Conservation (phyloP, 768 basidiomycete species). For the Tylopilus felleus region DNA sequence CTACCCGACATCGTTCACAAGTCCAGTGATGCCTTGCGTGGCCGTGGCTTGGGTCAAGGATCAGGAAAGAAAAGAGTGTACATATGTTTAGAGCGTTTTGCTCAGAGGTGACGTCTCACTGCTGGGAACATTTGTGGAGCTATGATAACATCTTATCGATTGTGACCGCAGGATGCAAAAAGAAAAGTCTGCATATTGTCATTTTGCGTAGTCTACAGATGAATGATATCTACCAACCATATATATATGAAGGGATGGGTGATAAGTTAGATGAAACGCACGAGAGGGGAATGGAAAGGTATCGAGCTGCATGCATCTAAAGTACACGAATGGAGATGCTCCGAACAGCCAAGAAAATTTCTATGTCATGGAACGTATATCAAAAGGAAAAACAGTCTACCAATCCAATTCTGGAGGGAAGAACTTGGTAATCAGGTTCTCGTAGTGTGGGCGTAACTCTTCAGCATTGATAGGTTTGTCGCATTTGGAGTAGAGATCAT, state of each 20-base stretch:
- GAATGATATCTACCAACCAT: constrained; percentile 1
- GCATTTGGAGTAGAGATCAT: constrained; percentile 90
- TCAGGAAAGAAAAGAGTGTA: neutral
- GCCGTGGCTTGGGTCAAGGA: neutral
- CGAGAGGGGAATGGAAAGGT: neutral
- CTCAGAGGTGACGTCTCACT: neutral
- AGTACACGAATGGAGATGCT: constrained; percentile 1
- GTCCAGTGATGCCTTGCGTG: neutral
- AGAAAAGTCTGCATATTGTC: neutral
- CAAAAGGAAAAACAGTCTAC: constrained; percentile 41
- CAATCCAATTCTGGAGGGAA: constrained; percentile 82
- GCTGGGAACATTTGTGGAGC: constrained; percentile 19
- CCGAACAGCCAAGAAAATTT: neutral
- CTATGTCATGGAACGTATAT: constrained; percentile 5
- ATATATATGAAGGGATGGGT: constrained; percentile 1
- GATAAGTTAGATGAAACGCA: constrained; percentile 18
- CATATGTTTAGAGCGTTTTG: neutral
- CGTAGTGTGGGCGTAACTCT: constrained; percentile 78
- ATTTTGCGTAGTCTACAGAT: constrained; percentile 1
- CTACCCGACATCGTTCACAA: constrained; percentile 11
- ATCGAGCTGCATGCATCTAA: neutral
- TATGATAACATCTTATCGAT: constrained; percentile 20
- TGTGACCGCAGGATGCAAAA: neutral
- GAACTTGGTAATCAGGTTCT: constrained; percentile 76
- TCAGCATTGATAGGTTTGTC: constrained; percentile 63